Percentiles rank a stretch among this genome's conserved stretches.
Conservation (phyloP, 2,329 filamentous ascomycete genomes). For the Xylaria sp. region DNA sequence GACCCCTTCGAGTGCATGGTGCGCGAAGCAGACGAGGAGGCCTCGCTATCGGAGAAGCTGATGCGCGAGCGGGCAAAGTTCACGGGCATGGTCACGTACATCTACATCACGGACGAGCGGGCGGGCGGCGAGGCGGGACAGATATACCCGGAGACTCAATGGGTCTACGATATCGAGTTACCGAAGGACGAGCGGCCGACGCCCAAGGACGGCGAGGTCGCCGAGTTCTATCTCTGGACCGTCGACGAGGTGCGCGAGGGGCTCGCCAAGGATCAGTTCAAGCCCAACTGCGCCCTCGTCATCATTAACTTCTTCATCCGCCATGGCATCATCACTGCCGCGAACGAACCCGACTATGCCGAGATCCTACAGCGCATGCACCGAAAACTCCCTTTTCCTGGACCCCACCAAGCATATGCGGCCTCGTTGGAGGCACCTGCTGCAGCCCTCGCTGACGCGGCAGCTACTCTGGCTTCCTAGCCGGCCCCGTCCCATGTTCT, state of each 20-base stretch:
- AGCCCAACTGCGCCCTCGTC: constrained; percentile 89
- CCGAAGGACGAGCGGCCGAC: constrained; percentile 72
- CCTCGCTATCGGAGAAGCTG: constrained; percentile 76
- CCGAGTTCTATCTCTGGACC: constrained; percentile 80
- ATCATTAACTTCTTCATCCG: constrained; percentile 90
- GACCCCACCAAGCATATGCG: constrained; percentile 59
- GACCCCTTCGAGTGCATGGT: constrained; percentile 82
- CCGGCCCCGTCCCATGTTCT: background rate
- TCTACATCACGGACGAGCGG: constrained; percentile 78
- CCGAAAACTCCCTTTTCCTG: constrained; percentile 82
- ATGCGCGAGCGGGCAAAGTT: constrained; percentile 69
- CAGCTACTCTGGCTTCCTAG: constrained; percentile 38
- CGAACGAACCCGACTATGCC: constrained; percentile 81
- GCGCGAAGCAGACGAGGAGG: constrained; percentile 90
- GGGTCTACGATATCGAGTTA: constrained; percentile 88
- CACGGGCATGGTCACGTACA: constrained; percentile 82
- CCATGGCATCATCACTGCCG: constrained; percentile 79
- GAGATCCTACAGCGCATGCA: constrained; percentile 81
- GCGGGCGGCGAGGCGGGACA: constrained; percentile 84
- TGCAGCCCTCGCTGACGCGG: constrained; percentile 19
- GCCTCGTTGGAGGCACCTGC: constrained; percentile 22
- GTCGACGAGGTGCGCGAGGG: constrained; percentile 79
- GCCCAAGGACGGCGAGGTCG: constrained; percentile 90
- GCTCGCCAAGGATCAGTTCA: constrained; percentile 80
- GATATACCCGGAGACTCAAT: constrained; percentile 91